phyloP scores from a whole-genome alignment of 2,329 filamentous ascomycete species.

The Macrophomina phaseolina region DNA sequence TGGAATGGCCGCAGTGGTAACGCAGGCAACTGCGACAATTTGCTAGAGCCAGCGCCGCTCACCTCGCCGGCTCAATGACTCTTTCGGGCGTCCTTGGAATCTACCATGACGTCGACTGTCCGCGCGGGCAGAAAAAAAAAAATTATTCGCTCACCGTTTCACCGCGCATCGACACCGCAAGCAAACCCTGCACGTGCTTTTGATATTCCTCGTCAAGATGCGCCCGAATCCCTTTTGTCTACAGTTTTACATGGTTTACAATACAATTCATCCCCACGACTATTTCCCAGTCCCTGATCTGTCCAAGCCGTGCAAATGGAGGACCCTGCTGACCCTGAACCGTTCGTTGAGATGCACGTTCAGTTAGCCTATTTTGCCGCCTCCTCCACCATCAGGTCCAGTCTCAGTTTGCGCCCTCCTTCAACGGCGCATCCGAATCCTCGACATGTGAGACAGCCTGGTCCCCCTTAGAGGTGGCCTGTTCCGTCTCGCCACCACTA shows the following conservation, averaged over 20 bases:
- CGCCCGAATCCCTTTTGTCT: neutral
- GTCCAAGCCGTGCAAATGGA: no score
- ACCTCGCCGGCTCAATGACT: slow-evolving; percentile 17
- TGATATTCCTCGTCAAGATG: neutral
- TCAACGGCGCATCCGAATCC: neutral
- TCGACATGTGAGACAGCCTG: neutral
- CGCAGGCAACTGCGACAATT: slow-evolving; percentile 13
- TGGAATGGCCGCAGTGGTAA: neutral
- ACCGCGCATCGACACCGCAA: slow-evolving; percentile 4
- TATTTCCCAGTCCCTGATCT: neutral
- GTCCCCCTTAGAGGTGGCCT: neutral
- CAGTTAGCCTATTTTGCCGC: no score
- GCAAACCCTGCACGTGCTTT: neutral
- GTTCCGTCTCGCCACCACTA: neutral
- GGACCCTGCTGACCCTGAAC: neutral
- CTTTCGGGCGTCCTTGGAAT: slow-evolving; percentile 21
- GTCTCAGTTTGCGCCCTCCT: slow-evolving; percentile 4
- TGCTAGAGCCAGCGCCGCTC: slow-evolving; percentile 2
- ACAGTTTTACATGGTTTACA: slow-evolving; percentile 12
- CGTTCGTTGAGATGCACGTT: neutral
- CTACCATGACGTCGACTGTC: slow-evolving; percentile 15
- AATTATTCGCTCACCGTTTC: slow-evolving; percentile 13
- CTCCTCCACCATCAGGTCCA: neutral
- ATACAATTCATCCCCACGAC: no score
- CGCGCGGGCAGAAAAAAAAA: slow-evolving; percentile 13